Evolutionary conservation across 192 early-diverging fungal genomes (phyloP), one percentile per base, ranked within the genome.

Genomic region (Coemansia erecta): DNA sequence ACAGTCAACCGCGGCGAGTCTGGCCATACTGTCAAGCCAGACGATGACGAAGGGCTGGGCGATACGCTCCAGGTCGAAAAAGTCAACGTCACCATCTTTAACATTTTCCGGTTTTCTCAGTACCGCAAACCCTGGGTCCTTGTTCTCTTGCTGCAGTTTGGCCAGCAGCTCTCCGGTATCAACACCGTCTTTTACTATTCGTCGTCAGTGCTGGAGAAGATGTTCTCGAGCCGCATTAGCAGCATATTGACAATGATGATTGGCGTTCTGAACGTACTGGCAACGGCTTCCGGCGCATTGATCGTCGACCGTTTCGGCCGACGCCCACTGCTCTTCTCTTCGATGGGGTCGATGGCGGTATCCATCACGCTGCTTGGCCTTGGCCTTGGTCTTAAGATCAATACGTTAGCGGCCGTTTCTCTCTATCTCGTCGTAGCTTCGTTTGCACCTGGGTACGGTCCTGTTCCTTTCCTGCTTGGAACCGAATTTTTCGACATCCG

Each of bases 81-180:
- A 2, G 45, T 21, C 3, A 42, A 17, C 13, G 77, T 80, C 24
- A 80, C 71, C 2, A 63, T 80, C 10, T 70, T 70, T 62, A 72
- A 78, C 62, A 67, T 82, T 6, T 70, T 77, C 52, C 54, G 56
- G n/a, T 62, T 61, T 26, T 42, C 77, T 2, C 66, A 80, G 14
- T 90, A 88, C 60, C 84, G 86, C 51, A 81, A 77, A 37, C 86
- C 87, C 1, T 82, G 91, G 37, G 45, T 84, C 37, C 78, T 89
- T n/a, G 81, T 90, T 8, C 49, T 93, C 10, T 58, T 88, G 12
- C 50, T 94, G 4, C 92, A 93, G 58, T 66, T 93, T 42, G 81
- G 85, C 6, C 93, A 94, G 69, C 94, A 97, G 73, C 83, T 94
- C 46, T 93, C 91, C n/a, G 94, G 94, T 3, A 93, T 97, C 81